These are phyloP conservation scores for Paulownia fortunei DNA, from an alignment of 257 asterid species.

Conservation along the genomic window DNA sequence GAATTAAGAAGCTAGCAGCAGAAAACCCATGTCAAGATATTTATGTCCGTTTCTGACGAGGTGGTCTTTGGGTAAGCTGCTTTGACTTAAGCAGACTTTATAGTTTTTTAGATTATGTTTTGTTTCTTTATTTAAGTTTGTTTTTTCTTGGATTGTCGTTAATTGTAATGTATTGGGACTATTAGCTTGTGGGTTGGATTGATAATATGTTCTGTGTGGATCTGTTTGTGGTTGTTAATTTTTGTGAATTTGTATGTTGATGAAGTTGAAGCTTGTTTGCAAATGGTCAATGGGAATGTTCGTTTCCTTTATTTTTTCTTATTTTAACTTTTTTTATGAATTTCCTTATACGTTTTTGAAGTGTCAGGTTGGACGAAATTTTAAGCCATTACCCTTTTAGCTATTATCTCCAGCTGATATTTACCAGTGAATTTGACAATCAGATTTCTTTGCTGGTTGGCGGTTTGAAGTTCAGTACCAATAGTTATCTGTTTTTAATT, in stretches of 20 bases:
- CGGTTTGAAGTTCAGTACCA: not conserved
- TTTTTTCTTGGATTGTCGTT: no score
- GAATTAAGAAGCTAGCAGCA: not conserved
- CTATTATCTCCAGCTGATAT: not conserved
- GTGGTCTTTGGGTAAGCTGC: not conserved
- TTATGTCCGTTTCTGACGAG: not conserved
- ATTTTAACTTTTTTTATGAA: not conserved
- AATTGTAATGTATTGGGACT: no score
- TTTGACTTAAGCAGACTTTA: not conserved
- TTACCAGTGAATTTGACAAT: not conserved
- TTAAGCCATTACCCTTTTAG: not conserved
- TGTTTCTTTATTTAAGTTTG: not conserved
- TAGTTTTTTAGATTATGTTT: not conserved
- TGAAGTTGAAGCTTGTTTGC: not conserved
- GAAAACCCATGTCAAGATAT: constrained; percentile 1
- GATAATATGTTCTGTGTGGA: not conserved
- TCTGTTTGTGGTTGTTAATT: not conserved
- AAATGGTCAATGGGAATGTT: not conserved
- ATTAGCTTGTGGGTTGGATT: not conserved
- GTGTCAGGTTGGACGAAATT: not conserved
- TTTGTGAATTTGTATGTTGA: not conserved
- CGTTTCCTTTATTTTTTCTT: not conserved
- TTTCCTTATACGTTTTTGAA: not conserved
- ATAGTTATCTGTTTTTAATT: not conserved
- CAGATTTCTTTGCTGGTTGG: not conserved